Evolutionary conservation across 2,329 filamentous ascomycete genomes (phyloP), one percentile per base, ranked within the genome.

Genomic region (Fusarium miscanthi): DNA sequence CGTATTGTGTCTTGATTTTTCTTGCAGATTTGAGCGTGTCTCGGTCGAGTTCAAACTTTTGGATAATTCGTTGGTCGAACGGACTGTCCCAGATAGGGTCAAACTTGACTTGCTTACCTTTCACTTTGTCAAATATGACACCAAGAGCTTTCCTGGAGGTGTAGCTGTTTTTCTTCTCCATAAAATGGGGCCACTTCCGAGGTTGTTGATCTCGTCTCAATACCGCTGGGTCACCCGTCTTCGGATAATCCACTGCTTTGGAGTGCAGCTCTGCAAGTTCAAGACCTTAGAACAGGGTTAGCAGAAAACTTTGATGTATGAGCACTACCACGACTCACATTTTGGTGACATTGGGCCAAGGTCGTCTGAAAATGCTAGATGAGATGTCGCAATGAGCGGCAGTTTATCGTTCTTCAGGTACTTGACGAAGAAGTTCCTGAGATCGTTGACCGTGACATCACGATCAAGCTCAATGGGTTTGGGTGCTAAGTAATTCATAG

Each of bases 331-430:
- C 12, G 31, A 81, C 87, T 85, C 81, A 88, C 95, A 98, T 64
- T 87, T 90, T 0, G 84, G 74, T 70, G 91, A 86, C 73, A 90
- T 91, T 2, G 95, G 90, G 0, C 94, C 93, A 3, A 85, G 78
- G 0, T 75, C 80, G 78, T 99, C 96, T 1, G 94, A 91, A 76
- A 89, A 89, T 3, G 91, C 95, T 23, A 97, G 84, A 81, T 99
- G 96, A 0, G 94, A 89, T 72, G 89, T 88, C 0, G 96, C 96
- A 77, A 99, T 97, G 6, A 87, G 86, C 2, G 91, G 90, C 4
- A 99, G 87, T 17, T 89, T 89, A 77, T 98, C 93, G 73, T 97
- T 95, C 83, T 97, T 96, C 89, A 98, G 95, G 76, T 97, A 97
- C 6, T 89, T 89, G 35, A 97, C 93, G 76, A 98, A 98, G 82